These are phyloP conservation scores for Nothophaeocryptopus gaeumannii DNA, from an alignment of 2,329 filamentous ascomycete genomes.

Conservation along the genomic window DNA sequence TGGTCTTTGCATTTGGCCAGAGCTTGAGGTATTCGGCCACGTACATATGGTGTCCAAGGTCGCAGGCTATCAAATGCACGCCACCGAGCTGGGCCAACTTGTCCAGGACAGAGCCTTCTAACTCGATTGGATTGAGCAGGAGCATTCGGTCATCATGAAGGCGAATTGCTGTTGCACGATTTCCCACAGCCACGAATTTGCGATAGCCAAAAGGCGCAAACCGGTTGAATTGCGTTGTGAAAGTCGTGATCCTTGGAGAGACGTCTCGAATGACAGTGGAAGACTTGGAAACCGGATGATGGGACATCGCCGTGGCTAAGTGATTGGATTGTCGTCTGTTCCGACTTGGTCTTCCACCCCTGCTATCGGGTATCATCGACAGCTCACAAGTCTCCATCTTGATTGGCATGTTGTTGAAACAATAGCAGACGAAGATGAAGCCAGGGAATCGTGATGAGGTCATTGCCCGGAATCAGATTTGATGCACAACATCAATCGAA, in stretches of 20 bases:
- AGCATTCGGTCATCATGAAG: conserved; percentile 10
- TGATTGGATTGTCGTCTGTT: no score
- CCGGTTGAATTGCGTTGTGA: conserved; percentile 18
- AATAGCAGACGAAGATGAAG: no score
- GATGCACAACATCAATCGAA: no score
- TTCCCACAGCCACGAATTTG: conserved; percentile 17
- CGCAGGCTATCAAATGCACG: conserved; percentile 15
- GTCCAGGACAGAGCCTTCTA: conserved; percentile 6
- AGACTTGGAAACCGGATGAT: no score
- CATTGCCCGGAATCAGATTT: no score
- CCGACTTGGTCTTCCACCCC: no score
- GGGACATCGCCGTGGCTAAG: no score
- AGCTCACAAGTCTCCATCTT: no score
- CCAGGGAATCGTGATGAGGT: no score
- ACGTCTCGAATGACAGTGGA: conserved; percentile 9
- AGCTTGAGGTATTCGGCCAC: conserved; percentile 9
- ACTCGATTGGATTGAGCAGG: conserved; percentile 15
- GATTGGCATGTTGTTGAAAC: no score
- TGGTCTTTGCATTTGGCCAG: conserved; percentile 16
- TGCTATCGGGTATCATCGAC: no score
- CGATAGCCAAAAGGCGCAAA: conserved; percentile 19
- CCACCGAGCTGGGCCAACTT: conserved; percentile 14
- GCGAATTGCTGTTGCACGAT: conserved; percentile 15
- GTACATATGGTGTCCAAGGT: conserved; percentile 20
- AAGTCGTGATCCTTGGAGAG: conserved; percentile 12